These are phyloP conservation scores for Saccharomyces mikatae DNA, from an alignment of 805 yeast genomes.

Conservation along the genomic window DNA sequence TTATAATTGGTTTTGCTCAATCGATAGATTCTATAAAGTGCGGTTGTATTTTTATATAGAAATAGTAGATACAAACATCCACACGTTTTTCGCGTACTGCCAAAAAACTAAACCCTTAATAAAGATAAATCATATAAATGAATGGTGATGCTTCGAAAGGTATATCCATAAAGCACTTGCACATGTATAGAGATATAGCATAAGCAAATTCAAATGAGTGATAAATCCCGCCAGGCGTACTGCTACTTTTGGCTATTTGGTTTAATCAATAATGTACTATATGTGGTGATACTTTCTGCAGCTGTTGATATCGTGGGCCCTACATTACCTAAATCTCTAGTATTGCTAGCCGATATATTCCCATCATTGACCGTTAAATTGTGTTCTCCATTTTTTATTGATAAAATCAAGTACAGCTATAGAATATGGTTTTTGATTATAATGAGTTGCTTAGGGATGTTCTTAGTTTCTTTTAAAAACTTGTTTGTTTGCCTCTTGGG, in stretches of 20 bases:
- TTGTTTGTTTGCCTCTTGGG: constrained; percentile 49
- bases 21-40: neutral
- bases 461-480: constrained; percentile 37
- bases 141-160: neutral
- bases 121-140: neutral
- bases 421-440: constrained; percentile 50
- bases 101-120: neutral
- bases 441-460: constrained; percentile 68
- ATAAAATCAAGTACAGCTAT: constrained; percentile 46
- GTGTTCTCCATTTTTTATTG: constrained; percentile 72
- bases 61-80: neutral
- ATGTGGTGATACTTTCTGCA: constrained; percentile 85
- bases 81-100: neutral
- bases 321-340: constrained; percentile 73
- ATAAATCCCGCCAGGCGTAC: constrained; percentile 26
- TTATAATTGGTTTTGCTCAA: neutral
- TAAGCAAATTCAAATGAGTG: neutral
- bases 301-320: constrained; percentile 89
- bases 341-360: constrained; percentile 74
- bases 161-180: neutral
- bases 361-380: constrained; percentile 73
- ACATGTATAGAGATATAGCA: neutral
- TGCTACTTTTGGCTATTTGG: constrained; percentile 75
- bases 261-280: constrained; percentile 75
- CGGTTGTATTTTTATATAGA: neutral